phyloP scores from a whole-genome alignment of 2,329 filamentous ascomycete species.

The Penicillium italicum region DNA sequence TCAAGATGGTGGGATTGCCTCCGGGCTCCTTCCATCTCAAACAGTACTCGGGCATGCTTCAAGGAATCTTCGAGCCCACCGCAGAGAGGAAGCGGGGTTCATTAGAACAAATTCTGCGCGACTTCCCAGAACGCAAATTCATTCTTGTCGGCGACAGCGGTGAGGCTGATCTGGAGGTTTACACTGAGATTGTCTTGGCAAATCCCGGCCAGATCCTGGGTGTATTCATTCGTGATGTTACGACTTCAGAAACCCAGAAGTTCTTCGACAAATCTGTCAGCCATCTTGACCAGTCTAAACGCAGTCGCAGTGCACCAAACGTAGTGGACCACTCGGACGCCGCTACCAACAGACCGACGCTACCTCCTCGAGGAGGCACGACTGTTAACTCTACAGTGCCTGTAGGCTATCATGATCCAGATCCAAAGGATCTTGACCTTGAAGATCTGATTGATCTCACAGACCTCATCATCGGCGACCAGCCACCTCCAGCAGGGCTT shows the following conservation, averaged over 20 bases:
- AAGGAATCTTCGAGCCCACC: conserved; percentile 96
- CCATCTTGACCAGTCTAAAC: conserved; percentile 27
- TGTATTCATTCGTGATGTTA: conserved; percentile 94
- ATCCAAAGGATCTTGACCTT: conserved; percentile 27
- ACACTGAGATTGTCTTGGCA: conserved; percentile 83
- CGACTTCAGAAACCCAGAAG: conserved; percentile 66
- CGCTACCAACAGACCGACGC: conserved; percentile 32
- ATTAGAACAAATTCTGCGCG: conserved; percentile 75
- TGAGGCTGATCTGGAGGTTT: conserved; percentile 94
- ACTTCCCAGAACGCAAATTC: conserved; percentile 87
- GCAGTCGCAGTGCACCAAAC: conserved; percentile 27
- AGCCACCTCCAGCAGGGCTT: conserved; percentile 8
- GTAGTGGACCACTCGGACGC: conserved; percentile 28
- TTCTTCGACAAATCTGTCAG: conserved; percentile 71
- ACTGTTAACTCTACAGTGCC: conserved; percentile 23
- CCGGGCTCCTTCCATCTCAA: conserved; percentile 91
- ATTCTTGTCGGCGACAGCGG: conserved; percentile 92
- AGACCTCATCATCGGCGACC: conserved; percentile 29
- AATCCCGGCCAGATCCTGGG: conserved; percentile 80
- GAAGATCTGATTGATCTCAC: conserved; percentile 41
- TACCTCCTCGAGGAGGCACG: conserved; percentile 36
- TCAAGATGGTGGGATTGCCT: conserved; percentile 74
- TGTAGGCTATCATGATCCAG: conserved; percentile 7
- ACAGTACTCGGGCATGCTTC: conserved; percentile 93
- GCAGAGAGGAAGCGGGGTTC: conserved; percentile 90